Percentiles rank a stretch among this genome's conserved stretches.
phyloP scores from a whole-genome alignment of 106 monocot species.

The Iris macrosiphon region DNA sequence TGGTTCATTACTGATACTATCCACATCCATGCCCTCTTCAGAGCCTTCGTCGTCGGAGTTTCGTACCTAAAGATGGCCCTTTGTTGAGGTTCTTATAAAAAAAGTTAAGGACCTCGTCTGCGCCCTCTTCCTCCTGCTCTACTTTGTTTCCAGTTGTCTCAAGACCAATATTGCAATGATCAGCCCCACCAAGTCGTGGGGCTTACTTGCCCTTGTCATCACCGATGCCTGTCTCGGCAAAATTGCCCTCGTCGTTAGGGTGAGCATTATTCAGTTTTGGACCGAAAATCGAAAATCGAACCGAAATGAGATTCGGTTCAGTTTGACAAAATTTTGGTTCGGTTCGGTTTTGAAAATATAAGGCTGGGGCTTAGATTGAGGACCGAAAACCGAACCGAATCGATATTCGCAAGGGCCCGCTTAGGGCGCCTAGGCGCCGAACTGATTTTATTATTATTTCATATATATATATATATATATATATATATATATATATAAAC shows the following conservation, averaged over 20 bases:
- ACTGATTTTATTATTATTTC: too few relatives aligned
- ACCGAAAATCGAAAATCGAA: too few relatives aligned
- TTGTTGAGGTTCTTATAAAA: conserved; percentile 23
- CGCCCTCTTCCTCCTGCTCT: conserved; percentile 28
- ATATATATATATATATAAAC: too few relatives aligned
- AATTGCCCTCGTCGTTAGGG: conserved; percentile 13
- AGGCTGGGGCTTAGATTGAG: too few relatives aligned
- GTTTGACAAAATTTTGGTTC: too few relatives aligned
- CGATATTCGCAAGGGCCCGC: too few relatives aligned
- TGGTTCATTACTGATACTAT: conserved; percentile 30
- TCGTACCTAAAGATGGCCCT: conserved; percentile 35
- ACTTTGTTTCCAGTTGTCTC: conserved; percentile 38
- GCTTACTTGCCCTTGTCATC: conserved; percentile 30
- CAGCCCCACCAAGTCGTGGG: conserved; percentile 24
- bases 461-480: too few relatives aligned
- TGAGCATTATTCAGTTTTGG: too few relatives aligned
- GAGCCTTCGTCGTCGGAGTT: conserved; percentile 32
- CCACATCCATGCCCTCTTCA: conserved; percentile 37
- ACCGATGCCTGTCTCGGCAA: conserved; percentile 31
- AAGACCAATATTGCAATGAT: conserved; percentile 34
- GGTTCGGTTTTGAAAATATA: too few relatives aligned
- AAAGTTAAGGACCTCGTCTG: conserved; percentile 35
- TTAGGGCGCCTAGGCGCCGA: too few relatives aligned
- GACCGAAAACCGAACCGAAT: too few relatives aligned
- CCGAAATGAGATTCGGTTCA: too few relatives aligned